Base-by-base conservation (phyloP, 257 asterid species). In the Ilex aquifolium region DNA sequence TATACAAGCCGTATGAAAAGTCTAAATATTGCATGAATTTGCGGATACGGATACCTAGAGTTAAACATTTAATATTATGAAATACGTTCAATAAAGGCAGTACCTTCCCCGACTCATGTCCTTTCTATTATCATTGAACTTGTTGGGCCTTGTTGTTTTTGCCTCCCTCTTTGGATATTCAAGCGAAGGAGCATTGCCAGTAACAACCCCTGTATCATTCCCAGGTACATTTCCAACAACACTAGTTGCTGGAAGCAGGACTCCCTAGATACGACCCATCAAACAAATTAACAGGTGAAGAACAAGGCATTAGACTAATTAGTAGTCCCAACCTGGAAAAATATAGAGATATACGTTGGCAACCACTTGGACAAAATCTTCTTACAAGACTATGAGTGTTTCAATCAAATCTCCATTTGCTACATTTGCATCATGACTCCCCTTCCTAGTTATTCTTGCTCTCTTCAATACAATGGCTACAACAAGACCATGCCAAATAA, bases 321-420 rank as follows among this genome's bases (percentile, higher is more conserved):
- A 6, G 49, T 56, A 50, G 36, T 16, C 32, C 63, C 48, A 66
- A 46, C n/a, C 56, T 39, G 30, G 32, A 68, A 65, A 60, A 71
- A 76, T n/a, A 11, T 65, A n/a, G 31, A 54, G 42, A 68, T 83
- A 56, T 76, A 77, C 98, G 96, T 86, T 86, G 54, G 87, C 95
- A 69, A 91, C 92, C 71, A 91, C 83, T 84, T 91, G 96, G 57
- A 85, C 96, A 66, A 91, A 85, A 77, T 88, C 85, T 63, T 88
- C 88, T 0, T 87, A 77, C 57, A 65, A 74, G 68, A 91, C 70
- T 61, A 91, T 39, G 48, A 91, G 95, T 29, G 98, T 91, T 73
- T 91, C 96, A 53, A 88, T 74, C 69, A 83, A 52, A 66, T 66
- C 73, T 67, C 80, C 96, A 67, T 46, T 69, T 42, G 74, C 77